Evolutionary conservation across 2,329 filamentous ascomycete species (phyloP).

Genomic region (Celoporthe dispersa): DNA sequence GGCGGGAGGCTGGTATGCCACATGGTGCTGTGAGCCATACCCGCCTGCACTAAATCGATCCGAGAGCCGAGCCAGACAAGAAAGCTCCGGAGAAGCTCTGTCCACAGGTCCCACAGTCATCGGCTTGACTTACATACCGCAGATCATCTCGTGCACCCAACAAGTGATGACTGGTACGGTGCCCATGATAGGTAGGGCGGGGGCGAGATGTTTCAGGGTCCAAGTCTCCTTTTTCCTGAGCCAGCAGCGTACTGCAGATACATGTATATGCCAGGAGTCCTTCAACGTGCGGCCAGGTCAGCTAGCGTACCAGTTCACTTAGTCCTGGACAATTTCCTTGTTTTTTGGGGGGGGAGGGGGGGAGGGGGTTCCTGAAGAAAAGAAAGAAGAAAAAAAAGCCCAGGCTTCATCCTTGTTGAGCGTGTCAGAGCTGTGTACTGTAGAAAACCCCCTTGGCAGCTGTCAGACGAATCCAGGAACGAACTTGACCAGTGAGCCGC

Average conservation of each 20-base stretch:
- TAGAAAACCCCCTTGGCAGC: neutral
- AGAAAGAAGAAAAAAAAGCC: no score
- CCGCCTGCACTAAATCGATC: neutral
- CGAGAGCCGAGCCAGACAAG: neutral
- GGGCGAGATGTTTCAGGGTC: no score
- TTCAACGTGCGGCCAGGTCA: neutral
- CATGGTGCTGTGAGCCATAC: neutral
- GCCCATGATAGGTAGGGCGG: no score
- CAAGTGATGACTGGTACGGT: neutral
- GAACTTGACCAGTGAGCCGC: neutral
- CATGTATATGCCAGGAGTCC: neutral
- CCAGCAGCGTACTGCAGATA: neutral
- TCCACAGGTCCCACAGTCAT: neutral
- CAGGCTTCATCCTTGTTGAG: neutral
- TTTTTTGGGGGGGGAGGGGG: no score
- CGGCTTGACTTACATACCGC: no score
- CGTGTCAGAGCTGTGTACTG: neutral
- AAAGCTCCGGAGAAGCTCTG: neutral
- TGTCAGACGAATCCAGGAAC: neutral
- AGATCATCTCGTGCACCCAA: neutral
- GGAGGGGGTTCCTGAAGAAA: no score
- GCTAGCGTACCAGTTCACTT: neutral
- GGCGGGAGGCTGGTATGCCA: neutral
- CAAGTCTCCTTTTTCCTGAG: neutral
- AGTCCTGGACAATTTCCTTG: neutral